A percentile compares a stretch with the other conserved stretches of the same genome.
These are phyloP conservation scores for Cadophora sp. DNA, from an alignment of 2,329 filamentous ascomycete species.

Conservation along the genomic window DNA sequence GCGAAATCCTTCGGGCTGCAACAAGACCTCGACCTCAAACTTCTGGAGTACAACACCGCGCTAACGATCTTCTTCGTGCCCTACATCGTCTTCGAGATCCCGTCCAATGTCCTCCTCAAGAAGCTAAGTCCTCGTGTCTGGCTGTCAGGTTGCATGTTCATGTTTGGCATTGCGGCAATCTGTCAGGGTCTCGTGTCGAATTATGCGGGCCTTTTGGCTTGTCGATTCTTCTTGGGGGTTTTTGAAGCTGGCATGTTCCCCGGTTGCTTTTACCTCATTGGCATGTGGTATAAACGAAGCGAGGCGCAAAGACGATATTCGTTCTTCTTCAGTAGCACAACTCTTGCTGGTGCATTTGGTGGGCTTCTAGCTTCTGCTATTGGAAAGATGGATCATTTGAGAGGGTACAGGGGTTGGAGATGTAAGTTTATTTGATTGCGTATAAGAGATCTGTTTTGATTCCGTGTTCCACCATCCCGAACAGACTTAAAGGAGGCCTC, in stretches of 20 bases:
- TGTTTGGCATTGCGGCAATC: conserved; percentile 57
- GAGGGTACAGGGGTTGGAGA: conserved; percentile 75
- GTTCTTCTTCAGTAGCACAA: conserved; percentile 90
- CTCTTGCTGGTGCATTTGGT: conserved; percentile 82
- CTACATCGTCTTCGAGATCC: conserved; percentile 76
- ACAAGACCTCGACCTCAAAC: conserved; percentile 65
- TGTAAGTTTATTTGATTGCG: conserved; percentile 49
- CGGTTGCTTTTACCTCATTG: conserved; percentile 75
- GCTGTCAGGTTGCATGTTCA: conserved; percentile 80
- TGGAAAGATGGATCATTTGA: conserved; percentile 80
- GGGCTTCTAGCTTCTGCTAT: conserved; percentile 86
- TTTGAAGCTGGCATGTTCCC: conserved; percentile 81
- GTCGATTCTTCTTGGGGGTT: conserved; percentile 84
- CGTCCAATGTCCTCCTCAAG: conserved; percentile 76
- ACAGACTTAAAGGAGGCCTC: not conserved
- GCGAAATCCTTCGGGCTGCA: conserved; percentile 71
- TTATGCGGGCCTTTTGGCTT: conserved; percentile 79
- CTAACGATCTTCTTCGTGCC: conserved; percentile 84
- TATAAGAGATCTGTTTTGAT: not conserved
- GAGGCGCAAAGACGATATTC: conserved; percentile 93
- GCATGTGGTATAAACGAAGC: conserved; percentile 87
- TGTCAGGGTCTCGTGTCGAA: conserved; percentile 54
- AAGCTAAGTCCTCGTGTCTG: conserved; percentile 69
- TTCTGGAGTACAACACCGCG: conserved; percentile 73
- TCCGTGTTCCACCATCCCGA: not conserved